Conservation (phyloP, 2,329 filamentous ascomycete genomes). For the Leptographium flavum region DNA sequence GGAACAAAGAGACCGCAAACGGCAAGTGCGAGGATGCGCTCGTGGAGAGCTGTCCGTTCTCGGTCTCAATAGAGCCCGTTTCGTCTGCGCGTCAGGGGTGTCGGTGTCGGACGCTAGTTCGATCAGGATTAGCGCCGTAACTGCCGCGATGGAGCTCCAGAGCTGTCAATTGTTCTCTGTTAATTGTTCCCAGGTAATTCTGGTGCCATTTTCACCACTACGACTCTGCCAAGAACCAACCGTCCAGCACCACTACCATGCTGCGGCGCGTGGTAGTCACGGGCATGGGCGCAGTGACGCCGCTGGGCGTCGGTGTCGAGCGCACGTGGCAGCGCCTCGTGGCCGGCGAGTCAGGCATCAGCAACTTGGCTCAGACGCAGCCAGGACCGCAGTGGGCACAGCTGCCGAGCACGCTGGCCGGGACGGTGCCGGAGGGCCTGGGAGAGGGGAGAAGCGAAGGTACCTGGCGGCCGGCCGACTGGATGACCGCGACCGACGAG, state of each 20-base stretch:
- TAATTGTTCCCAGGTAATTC: too few relatives aligned
- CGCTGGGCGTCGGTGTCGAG: conserved; percentile 65
- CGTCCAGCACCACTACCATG: not conserved
- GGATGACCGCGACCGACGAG: conserved; percentile 37
- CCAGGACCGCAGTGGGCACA: conserved; percentile 46
- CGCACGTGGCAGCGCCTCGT: conserved; percentile 72
- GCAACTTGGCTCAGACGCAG: conserved; percentile 50
- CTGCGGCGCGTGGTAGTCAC: conserved; percentile 67
- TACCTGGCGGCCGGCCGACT: conserved; percentile 40
- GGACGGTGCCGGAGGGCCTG: conserved; percentile 47
- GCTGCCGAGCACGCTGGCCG: conserved; percentile 75
- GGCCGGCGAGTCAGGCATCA: conserved; percentile 65
- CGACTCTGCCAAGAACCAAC: too few relatives aligned
- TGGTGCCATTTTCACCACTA: too few relatives aligned
- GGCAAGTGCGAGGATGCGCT: not conserved
- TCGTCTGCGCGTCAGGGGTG: not conserved
- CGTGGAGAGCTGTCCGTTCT: not conserved
- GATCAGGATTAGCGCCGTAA: not conserved
- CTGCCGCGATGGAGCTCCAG: too few relatives aligned
- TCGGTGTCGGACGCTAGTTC: not conserved
- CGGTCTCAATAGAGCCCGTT: conserved; percentile 1
- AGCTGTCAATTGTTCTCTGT: too few relatives aligned
- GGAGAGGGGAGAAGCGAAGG: conserved; percentile 17
- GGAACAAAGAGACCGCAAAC: not conserved
- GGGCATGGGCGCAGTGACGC: conserved; percentile 68